Evolutionary conservation across 805 yeast genomes (phyloP).

Genomic region (Candida piceae): DNA sequence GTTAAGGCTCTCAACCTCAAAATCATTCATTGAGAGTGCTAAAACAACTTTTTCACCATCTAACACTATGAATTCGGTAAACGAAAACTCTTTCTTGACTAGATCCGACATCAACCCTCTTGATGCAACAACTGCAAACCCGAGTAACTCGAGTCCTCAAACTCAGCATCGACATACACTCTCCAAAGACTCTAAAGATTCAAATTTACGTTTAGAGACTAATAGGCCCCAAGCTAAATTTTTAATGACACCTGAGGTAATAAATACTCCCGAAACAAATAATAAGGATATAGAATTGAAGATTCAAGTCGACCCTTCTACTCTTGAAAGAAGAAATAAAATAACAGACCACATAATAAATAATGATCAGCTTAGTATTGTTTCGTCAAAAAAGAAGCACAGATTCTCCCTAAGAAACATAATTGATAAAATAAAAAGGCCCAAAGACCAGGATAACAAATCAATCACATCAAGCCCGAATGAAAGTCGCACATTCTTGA

Average conservation of each 20-base stretch:
- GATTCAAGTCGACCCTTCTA: neutral
- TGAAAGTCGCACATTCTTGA: too few relatives aligned
- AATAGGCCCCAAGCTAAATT: too few relatives aligned
- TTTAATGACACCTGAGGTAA: too few relatives aligned
- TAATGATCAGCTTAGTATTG: neutral
- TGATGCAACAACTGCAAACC: neutral
- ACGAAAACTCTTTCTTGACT: conserved; percentile 5
- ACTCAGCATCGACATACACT: neutral
- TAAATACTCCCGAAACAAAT: too few relatives aligned
- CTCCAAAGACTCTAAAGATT: neutral
- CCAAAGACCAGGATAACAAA: conserved; percentile 4
- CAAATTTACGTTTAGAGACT: too few relatives aligned
- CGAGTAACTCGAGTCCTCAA: neutral
- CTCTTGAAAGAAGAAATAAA: too few relatives aligned
- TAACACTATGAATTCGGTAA: conserved; percentile 7
- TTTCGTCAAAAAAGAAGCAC: conserved; percentile 4
- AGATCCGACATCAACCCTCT: neutral
- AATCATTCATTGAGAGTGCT: conserved; percentile 19
- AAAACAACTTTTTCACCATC: conserved; percentile 17
- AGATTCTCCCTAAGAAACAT: conserved; percentile 10
- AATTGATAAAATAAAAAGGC: conserved; percentile 8
- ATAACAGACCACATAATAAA: too few relatives aligned
- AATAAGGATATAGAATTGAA: too few relatives aligned
- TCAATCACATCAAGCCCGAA: neutral
- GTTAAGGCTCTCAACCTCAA: conserved; percentile 24